Evolutionary conservation across 2,329 filamentous ascomycete species (phyloP), one percentile per base, ranked within the genome.

Genomic region (Dactylellina drechsleri): DNA sequence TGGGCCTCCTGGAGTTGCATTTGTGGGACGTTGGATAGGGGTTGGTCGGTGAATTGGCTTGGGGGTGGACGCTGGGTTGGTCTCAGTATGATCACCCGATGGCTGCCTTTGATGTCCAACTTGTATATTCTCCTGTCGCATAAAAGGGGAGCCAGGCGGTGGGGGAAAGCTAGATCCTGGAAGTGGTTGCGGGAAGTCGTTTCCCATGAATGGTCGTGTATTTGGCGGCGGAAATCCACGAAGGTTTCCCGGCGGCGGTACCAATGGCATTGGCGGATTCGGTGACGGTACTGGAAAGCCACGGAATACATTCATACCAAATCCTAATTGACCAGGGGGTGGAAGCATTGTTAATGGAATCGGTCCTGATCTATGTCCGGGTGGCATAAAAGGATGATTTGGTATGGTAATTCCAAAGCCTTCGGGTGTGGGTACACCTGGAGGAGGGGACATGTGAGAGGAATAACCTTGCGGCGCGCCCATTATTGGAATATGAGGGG

Each of bases 11-110:
- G 87, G 86, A 76, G 85, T 85, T 8, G 86, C 88, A 81, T 93
- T 97, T 15, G 90, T 89, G 0, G 95, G 94, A 40, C 93, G 88
- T 76, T 94, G 92, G 77, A 98, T 97, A 0, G 94, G 94, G 23
- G 91, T 88, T 26, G 93, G 94, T 64, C 93, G 87, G 53, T 90
- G 87, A 75, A 96, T 94, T 0, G 92, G 91, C 77, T 92, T 78
- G 65, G 28, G 77, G 41, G 61, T 82, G 79, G 57, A 80, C 78
- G 49, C 74, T 43, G 43, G 23, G 10, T 66, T 66, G 45, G 18
- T 65, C 40, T 76, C 66, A n/a, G 31, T 70, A 47, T 61, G 60
- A 40, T 71, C 66, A 5, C 60, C 56, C 13, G 72, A 71, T 50
- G 66, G 40, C n/a, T 76, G 72, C 31, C 71, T 67, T 47, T 75